phyloP scores from a whole-genome alignment of 768 basidiomycete species.

The Kwoniella bestiolae region DNA sequence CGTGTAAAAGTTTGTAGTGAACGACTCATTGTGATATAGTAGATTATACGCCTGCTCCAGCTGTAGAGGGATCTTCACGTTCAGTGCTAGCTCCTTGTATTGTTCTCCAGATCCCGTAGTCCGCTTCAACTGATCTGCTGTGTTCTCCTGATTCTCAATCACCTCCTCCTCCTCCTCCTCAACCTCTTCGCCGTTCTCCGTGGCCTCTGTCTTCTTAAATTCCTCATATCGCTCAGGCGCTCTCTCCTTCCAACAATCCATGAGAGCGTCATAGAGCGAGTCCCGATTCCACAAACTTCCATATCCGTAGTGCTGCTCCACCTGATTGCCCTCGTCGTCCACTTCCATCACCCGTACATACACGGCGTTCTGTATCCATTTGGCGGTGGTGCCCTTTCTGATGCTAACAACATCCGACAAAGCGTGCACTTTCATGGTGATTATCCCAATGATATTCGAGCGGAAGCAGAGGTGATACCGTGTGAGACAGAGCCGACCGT shows the following conservation, averaged over 20 bases:
- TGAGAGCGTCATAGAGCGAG: constrained; percentile 25
- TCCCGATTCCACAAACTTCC: constrained; percentile 39
- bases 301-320: constrained; percentile 28
- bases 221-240: constrained; percentile 28
- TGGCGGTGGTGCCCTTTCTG: constrained; percentile 36
- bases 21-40: constrained; percentile 35
- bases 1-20: constrained; percentile 28
- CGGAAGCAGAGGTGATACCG: constrained; percentile 40
- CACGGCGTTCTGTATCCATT: constrained; percentile 45
- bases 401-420: constrained; percentile 22
- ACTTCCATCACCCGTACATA: constrained; percentile 20
- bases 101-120: constrained; percentile 22
- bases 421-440: constrained; percentile 30
- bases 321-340: constrained; percentile 3
- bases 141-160: background rate
- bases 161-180: constrained; percentile 4
- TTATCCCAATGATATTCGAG: constrained; percentile 36
- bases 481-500: constrained; percentile 39
- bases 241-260: constrained; percentile 28
- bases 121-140: constrained; percentile 6
- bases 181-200: background rate
- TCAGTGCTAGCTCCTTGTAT: constrained; percentile 31
- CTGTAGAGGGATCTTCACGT: constrained; percentile 29
- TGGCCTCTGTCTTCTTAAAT: constrained; percentile 12
- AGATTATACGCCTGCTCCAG: constrained; percentile 32